These are phyloP conservation scores for Mycena chlorophos DNA, from an alignment of 768 basidiomycete genomes.

Conservation along the genomic window DNA sequence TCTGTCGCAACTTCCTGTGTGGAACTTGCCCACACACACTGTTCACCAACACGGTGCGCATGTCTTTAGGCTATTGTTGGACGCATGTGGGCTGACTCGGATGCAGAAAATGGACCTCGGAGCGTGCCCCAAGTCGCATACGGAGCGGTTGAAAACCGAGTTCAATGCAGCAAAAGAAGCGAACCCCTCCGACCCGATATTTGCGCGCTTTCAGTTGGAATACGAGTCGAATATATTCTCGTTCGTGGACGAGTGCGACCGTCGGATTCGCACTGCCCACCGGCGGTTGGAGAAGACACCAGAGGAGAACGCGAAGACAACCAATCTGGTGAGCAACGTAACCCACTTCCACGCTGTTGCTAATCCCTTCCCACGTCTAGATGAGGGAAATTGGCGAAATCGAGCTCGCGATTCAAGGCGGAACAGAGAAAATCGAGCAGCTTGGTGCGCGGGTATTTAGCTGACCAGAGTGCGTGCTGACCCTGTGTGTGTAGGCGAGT, in stretches of 20 bases:
- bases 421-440: conserved; percentile 96
- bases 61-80: conserved; percentile 1
- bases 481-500: conserved; percentile 65
- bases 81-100: not conserved
- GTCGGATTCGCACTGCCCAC: conserved; percentile 91
- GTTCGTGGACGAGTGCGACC: conserved; percentile 98
- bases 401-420: conserved; percentile 96
- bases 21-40: conserved; percentile 98
- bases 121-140: conserved; percentile 95
- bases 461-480: conserved; percentile 19
- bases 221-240: conserved; percentile 94
- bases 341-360: not conserved
- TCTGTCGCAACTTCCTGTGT: conserved; percentile 96
- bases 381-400: conserved; percentile 99
- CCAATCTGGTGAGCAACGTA: conserved; percentile 68
- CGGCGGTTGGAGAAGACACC: conserved; percentile 97
- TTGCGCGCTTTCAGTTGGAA: conserved; percentile 88
- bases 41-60: conserved; percentile 93
- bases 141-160: conserved; percentile 89
- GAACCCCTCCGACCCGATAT: conserved; percentile 76
- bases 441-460: conserved; percentile 58
- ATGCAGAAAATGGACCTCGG: conserved; percentile 98
- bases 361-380: conserved; percentile 37
- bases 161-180: conserved; percentile 79
- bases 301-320: conserved; percentile 99